These are phyloP conservation scores for Rhizopus microsporus DNA, from an alignment of 371 early-diverging fungal species.

Conservation along the genomic window DNA sequence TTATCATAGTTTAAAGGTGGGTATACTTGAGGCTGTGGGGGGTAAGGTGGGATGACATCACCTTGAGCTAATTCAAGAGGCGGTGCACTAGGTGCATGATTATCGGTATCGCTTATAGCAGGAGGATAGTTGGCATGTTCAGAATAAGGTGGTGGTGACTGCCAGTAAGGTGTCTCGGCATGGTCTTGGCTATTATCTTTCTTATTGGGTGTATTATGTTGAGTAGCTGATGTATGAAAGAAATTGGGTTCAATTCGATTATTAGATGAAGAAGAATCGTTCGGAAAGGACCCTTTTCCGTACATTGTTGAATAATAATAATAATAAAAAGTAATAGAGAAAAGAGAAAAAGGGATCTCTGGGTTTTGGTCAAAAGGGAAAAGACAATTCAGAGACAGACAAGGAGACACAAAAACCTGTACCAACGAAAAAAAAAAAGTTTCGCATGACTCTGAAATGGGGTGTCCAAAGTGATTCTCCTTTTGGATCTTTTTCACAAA, in stretches of 20 bases:
- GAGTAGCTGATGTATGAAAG: not conserved
- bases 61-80: not conserved
- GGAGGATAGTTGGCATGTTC: not conserved
- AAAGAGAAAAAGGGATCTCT: not conserved
- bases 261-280: not conserved
- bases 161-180: slow-evolving; percentile 2
- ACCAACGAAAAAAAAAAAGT: not conserved
- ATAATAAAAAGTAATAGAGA: not conserved
- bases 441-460: not conserved
- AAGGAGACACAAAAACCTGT: too few relatives aligned
- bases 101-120: not conserved
- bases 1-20: not conserved
- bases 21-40: not conserved
- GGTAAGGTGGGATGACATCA: not conserved
- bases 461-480: too few relatives aligned
- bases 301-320: not conserved
- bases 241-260: slow-evolving; percentile 2
- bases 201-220: not conserved
- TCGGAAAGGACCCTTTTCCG: not conserved
- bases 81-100: not conserved
- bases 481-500: too few relatives aligned
- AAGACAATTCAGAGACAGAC: not conserved
- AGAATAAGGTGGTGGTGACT: slow-evolving; percentile 3
- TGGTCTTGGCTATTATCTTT: not conserved
- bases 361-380: not conserved